A percentile compares a stretch with the other conserved stretches of the same genome.
These are phyloP conservation scores for Malus hybrid DNA, from an alignment of 331 rosid species.

Conservation along the genomic window DNA sequence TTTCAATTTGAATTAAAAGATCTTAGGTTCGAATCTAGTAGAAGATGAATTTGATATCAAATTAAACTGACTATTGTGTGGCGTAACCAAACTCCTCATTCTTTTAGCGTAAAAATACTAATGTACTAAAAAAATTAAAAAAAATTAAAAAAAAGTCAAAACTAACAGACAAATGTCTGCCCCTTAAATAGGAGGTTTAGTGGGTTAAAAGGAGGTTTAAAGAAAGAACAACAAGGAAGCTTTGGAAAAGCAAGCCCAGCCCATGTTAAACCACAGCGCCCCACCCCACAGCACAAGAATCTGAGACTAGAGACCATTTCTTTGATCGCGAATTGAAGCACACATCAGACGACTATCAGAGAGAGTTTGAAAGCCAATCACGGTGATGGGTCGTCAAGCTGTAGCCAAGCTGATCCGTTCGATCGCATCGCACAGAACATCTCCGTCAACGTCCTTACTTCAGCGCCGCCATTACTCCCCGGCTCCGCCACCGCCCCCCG, in stretches of 20 bases:
- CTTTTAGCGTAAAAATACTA: too few species aligned
- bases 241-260: background rate
- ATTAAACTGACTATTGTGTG: too few species aligned
- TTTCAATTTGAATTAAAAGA: too few species aligned
- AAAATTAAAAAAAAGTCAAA: too few species aligned
- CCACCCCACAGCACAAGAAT: background rate
- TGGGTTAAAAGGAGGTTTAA: too few species aligned
- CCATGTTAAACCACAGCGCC: background rate
- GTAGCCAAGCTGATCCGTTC: slow-evolving; percentile 37
- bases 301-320: background rate
- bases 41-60: too few species aligned
- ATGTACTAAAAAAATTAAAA: too few species aligned
- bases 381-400: slow-evolving; percentile 57
- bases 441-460: slow-evolving; percentile 7
- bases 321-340: background rate
- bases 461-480: slow-evolving; percentile 49
- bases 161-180: too few species aligned
- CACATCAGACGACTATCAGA: background rate
- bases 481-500: slow-evolving; percentile 53
- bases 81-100: too few species aligned
- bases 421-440: slow-evolving; percentile 27
- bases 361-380: background rate
- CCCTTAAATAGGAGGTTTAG: too few species aligned
- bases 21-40: rapidly evolving
- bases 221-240: too few species aligned